Conservation (phyloP, 768 basidiomycete species). For the Lactarius hatsudake region DNA sequence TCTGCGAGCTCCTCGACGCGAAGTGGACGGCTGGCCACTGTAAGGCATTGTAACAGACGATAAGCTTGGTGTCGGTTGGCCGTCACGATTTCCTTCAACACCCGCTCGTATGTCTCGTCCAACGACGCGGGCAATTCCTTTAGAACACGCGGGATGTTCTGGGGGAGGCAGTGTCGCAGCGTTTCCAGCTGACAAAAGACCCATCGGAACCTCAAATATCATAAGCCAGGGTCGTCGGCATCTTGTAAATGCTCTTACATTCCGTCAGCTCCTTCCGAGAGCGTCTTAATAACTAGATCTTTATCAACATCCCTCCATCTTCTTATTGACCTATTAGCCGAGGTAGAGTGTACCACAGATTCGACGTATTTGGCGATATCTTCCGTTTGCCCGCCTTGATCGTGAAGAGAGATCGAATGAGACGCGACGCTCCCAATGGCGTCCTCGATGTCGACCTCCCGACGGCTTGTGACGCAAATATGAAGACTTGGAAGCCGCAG, state of each 20-base stretch:
- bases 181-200: background rate
- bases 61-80: background rate
- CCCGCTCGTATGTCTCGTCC: background rate
- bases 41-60: background rate
- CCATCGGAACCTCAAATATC: background rate
- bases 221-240: background rate
- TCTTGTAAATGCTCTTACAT: background rate
- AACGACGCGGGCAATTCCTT: background rate
- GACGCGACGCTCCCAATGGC: background rate
- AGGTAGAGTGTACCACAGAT: background rate
- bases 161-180: background rate
- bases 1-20: background rate
- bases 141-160: background rate
- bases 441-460: background rate
- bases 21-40: background rate
- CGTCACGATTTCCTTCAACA: background rate
- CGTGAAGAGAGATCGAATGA: background rate
- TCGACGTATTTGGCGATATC: background rate
- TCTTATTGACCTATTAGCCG: background rate
- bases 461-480: background rate
- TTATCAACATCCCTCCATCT: background rate
- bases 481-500: background rate
- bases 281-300: background rate
- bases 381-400: background rate
- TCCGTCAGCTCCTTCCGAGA: background rate